Evolutionary conservation across 257 asterid genomes (phyloP), one percentile per base, ranked within the genome.

Genomic region (Nicotiana noctiflora): DNA sequence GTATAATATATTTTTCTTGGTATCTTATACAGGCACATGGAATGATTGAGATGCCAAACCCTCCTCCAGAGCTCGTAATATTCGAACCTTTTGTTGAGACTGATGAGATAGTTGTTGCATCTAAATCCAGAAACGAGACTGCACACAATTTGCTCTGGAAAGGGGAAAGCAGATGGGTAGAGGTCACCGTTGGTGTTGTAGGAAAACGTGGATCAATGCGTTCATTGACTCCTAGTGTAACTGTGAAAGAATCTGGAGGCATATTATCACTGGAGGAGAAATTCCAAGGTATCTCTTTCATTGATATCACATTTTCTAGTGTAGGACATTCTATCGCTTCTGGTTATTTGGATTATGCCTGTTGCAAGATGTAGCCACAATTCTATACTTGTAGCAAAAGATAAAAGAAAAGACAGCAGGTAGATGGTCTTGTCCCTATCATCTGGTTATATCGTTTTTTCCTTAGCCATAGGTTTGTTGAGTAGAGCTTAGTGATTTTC

Each of bases 191-290:
- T 77, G 98, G 98, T 84, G 97, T 92, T 18, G 37, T 93, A 13
- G 98, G 98, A 82, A 85, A 88, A 81, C 83, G 87, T 12, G 96
- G 97, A 78, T 80, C 92, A 27, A 91, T 93, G 98, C 88, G 64
- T 82, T 93, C 98, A 23, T 82, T 93, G 88, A 87, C 98, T 84
- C 98, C 98, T 52, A 93, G 98, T 89, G 81, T 91, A 81, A 93
- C 98, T 62, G 97, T 93, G 74, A 93, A 93, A 87, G 98, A 93
- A 89, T 75, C 85, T 68, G 98, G 98, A 63, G 98, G 89, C 83
- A 92, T 93, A 83, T 88, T 93, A 84, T 93, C 98, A 25, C 96
- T 93, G 13, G 98, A 93, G 89, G 97, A 93, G 88, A 93, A 93
- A 84, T 93, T 93, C 74, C 98, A 93, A 90, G 97, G 97, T 93